A percentile compares a stretch with the other conserved stretches of the same genome.
Conservation (phyloP, 148 eudicot genomes). For the Fagopyrum esculentum region DNA sequence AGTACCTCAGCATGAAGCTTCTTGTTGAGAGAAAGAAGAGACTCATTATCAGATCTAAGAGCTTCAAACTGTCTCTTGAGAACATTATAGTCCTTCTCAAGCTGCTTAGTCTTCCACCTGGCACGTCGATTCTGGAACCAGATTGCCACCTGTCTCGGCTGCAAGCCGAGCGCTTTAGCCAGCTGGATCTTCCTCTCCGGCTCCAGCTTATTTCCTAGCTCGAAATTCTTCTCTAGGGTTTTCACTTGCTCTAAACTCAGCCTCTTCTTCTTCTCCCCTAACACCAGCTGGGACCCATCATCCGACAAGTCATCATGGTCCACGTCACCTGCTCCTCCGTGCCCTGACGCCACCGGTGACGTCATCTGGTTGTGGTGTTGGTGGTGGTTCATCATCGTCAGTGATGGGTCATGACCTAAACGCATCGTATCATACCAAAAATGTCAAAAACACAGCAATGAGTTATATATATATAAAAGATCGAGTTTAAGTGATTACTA, state of each 20-base stretch:
- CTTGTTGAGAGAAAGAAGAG: slow-evolving; percentile 54
- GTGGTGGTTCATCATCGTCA: slow-evolving; percentile 5
- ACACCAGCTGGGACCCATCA: slow-evolving; percentile 36
- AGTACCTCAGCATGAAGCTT: slow-evolving; percentile 65
- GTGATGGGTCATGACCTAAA: slow-evolving; percentile 2
- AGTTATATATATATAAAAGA: not conserved
- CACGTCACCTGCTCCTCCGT: not conserved
- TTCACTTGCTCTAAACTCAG: slow-evolving; percentile 70
- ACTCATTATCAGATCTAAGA: slow-evolving; percentile 64
- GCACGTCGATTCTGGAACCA: slow-evolving; percentile 91
- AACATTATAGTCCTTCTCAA: slow-evolving; percentile 63
- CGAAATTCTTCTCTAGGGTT: slow-evolving; percentile 74
- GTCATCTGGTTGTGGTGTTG: slow-evolving; percentile 1
- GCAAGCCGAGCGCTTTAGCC: slow-evolving; percentile 63
- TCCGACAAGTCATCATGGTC: slow-evolving; percentile 47
- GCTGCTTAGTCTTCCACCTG: slow-evolving; percentile 80
- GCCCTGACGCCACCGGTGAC: not conserved
- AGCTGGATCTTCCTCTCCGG: slow-evolving; percentile 69
- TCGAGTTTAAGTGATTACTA: not conserved
- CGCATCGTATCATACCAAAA: not conserved
- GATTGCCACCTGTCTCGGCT: slow-evolving; percentile 74
- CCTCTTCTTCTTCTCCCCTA: slow-evolving; percentile 78
- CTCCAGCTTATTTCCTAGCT: slow-evolving; percentile 64
- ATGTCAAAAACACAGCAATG: not conserved
- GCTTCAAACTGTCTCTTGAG: slow-evolving; percentile 66